Base-by-base conservation (phyloP, 163 green algal genomes). In the Scenedesmus sp. region DNA sequence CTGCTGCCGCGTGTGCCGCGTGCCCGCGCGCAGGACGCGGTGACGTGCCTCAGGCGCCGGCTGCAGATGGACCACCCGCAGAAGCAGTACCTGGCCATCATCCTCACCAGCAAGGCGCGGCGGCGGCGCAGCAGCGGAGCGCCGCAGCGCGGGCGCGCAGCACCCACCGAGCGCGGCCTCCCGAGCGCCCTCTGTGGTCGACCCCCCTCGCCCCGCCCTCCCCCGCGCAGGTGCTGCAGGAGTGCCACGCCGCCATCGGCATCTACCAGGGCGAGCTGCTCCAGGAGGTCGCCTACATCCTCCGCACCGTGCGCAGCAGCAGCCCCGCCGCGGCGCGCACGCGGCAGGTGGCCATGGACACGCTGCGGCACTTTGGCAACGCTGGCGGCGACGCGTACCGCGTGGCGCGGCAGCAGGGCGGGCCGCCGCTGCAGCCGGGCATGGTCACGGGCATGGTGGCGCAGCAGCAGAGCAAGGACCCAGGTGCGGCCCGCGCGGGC, bases 21-120 rank as follows among this genome's bases (percentile, higher is more conserved):
- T 29, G 7, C n/a, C 22, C 50, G 11, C 11, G 10, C 54, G 60
- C 63, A 76, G 63, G 75, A 82, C 53, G 63, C 75, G 20, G 44
- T 18, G 28, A 44, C 42, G n/a, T 70, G 51, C 63, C 71, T 91
- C 1, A 87, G 87, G 65, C 74, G 81, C 31, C 69, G 87, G 0
- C 64, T 91, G 63, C 80, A 83, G 33, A 88, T 84, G 64, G 85
- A 91, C 58, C 87, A 91, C 62, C 87, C 87, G 9, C 87, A 91
- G 70, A 91, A 91, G 77, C 87, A 91, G 51, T 91, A 75, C 72
- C 65, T 91, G 54, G 77, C 80, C 4, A 83, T 91, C 15, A 58
- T 86, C 15, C 84, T 91, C 50, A 75, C 88, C n/a, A 67, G 64
- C 10, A 85, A 86, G 79, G 79, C 84, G 57, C 18, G 70, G 33